phyloP scores from a whole-genome alignment of 1,284 basidiomycete species.

The Anthracocystis walkeri region DNA sequence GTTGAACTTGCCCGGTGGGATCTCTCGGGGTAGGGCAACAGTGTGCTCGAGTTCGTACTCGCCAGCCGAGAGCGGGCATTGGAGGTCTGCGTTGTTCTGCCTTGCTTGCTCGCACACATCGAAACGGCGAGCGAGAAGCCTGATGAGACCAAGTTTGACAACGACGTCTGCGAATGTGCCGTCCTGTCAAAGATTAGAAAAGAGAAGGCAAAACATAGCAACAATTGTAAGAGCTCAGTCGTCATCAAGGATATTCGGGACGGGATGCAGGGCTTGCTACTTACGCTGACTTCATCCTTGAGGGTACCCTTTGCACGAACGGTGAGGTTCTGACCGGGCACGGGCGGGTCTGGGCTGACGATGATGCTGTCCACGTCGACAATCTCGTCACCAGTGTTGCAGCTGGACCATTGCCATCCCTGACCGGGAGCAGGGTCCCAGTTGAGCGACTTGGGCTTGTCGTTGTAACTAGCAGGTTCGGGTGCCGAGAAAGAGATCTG shows the following conservation, averaged over 20 bases:
- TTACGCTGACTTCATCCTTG: conserved; percentile 54
- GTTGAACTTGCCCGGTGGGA: conserved; percentile 76
- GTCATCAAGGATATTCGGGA: not conserved
- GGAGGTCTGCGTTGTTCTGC: conserved; percentile 61
- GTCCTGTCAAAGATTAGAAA: conserved; percentile 21
- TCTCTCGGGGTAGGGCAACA: conserved; percentile 62
- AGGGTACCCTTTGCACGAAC: conserved; percentile 60
- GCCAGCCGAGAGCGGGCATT: conserved; percentile 63
- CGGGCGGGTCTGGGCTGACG: conserved; percentile 65
- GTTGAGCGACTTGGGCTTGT: not conserved
- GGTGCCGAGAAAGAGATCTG: conserved; percentile 49
- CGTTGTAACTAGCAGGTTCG: conserved; percentile 9
- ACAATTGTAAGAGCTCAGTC: not conserved
- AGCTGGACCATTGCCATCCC: conserved; percentile 64
- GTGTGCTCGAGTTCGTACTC: conserved; percentile 64
- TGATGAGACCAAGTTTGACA: conserved; percentile 66
- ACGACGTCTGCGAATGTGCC: conserved; percentile 64
- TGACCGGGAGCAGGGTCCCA: conserved; percentile 25
- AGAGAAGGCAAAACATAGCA: not conserved
- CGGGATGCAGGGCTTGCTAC: conserved; percentile 9
- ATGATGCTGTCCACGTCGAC: conserved; percentile 58
- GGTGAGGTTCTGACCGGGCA: conserved; percentile 65
- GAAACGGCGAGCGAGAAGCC: conserved; percentile 57
- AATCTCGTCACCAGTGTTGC: conserved; percentile 51
- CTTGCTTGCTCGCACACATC: conserved; percentile 65